Evolutionary conservation across 306 rosid species (phyloP), one percentile per base, ranked within the genome.

Genomic region (Senna siamea): DNA sequence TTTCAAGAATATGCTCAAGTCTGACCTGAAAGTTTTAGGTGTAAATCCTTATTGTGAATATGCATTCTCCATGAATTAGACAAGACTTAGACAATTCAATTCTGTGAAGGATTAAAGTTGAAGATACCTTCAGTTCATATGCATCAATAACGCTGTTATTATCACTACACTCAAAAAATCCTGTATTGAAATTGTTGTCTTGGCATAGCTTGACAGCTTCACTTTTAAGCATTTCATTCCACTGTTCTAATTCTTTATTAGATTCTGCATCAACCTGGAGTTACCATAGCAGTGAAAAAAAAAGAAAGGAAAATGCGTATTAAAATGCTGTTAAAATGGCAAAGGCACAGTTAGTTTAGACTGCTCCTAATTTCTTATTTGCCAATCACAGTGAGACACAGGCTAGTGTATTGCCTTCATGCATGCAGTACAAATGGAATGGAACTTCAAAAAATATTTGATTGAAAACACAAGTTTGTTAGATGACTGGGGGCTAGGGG

Each of bases 1-100:
- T 89, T 79, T 91, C 99, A 54, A 94, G 96, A 77, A 94, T 91
- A 80, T 94, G 99, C 81, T 91, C 99, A 64, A 94, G 92, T 76
- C 99, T 91, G 59, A 92, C 89, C 99, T 94, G 95, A 44, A 81
- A 80, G 52, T 75, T 76, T 51, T 46, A 7, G 13, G 22, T 38
- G 79, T 52, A 43, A 52, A 30, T 17, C 18, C 48, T 69, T 66
- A 46, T 19, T 70, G 55, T 66, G 64, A 53, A 76, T 72, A 46
- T 41, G 52, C 4, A 75, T 43, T 26, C 50, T 18, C 47, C 59
- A 32, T 15, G 58, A 70, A 13, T 62, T 37, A 75, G 51, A 41
- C 7, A 22, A 69, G 47, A 19, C 10, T 23, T 30, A 9, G 10
- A 32, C 9, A 23, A 58, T 68, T 35, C 1, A 34, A 40, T 76